Conservation (phyloP, 2,329 filamentous ascomycete species). For the Penicillium hordei region DNA sequence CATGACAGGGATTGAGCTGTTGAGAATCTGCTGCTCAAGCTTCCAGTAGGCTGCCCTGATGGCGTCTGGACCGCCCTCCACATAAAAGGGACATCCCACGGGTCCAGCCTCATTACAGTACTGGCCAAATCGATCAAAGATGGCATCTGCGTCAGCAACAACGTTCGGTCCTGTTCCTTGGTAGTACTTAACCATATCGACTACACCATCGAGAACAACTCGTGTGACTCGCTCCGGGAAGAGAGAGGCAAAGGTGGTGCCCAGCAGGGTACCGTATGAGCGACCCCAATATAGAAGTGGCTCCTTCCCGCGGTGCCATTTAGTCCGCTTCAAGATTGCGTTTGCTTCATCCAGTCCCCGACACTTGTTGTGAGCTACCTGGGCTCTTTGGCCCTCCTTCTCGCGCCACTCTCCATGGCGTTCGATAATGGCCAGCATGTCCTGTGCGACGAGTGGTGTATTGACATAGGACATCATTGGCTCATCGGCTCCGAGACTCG, state of each 20-base stretch:
- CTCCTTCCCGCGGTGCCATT: conserved; percentile 32
- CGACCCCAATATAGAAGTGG: conserved; percentile 45
- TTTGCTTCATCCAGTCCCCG: conserved; percentile 23
- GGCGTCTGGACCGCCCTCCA: conserved; percentile 25
- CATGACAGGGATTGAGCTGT: conserved; percentile 31
- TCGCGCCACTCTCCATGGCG: conserved; percentile 43
- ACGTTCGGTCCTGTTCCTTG: conserved; percentile 24
- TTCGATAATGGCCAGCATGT: conserved; percentile 41
- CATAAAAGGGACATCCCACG: conserved; percentile 33
- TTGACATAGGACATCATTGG: conserved; percentile 35
- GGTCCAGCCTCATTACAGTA: conserved; percentile 35
- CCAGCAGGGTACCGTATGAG: conserved; percentile 50
- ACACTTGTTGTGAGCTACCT: conserved; percentile 15
- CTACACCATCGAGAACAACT: conserved; percentile 38
- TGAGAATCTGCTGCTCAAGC: conserved; percentile 27
- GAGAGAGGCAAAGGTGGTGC: conserved; percentile 48
- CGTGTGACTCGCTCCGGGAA: conserved; percentile 42
- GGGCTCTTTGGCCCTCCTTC: conserved; percentile 30
- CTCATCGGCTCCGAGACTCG: conserved; percentile 17
- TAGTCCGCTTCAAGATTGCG: conserved; percentile 26
- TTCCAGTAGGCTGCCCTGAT: conserved; percentile 29
- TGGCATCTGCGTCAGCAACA: conserved; percentile 36
- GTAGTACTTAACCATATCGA: conserved; percentile 40
- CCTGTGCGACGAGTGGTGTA: conserved; percentile 35
- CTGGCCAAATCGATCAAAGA: conserved; percentile 34